A percentile compares a stretch with the other conserved stretches of the same genome.
These are phyloP conservation scores for Fusarium temperatum DNA, from an alignment of 2,329 filamentous ascomycete genomes.

Conservation along the genomic window DNA sequence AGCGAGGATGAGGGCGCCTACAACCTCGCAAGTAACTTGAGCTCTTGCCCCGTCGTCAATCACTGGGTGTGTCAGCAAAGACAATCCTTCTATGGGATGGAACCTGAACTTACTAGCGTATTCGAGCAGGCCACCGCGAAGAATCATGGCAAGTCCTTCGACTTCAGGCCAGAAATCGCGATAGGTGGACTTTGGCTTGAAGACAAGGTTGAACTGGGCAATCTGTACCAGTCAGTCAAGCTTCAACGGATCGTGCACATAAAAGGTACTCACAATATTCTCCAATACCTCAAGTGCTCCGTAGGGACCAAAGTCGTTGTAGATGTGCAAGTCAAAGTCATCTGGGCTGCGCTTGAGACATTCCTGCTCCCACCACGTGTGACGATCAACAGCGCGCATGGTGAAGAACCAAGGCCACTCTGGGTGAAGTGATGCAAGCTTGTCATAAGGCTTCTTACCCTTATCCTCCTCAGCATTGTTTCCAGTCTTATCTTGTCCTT, in stretches of 20 bases:
- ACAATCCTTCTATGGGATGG: no score
- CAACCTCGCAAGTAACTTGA: conserved; percentile 7
- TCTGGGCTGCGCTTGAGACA: conserved; percentile 46
- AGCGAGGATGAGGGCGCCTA: conserved; percentile 22
- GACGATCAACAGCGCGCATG: conserved; percentile 20
- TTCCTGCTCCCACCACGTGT: conserved; percentile 33
- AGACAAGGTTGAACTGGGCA: conserved; percentile 46
- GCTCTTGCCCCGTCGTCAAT: conserved; percentile 7
- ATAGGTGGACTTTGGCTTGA: conserved; percentile 16
- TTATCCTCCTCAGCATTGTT: background rate
- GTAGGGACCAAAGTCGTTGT: conserved; percentile 53
- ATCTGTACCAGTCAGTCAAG: conserved; percentile 27
- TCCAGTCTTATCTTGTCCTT: background rate
- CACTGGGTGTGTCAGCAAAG: background rate
- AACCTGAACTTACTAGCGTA: conserved; percentile 6
- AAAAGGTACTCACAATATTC: conserved; percentile 44
- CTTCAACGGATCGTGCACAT: accelerated
- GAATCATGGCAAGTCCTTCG: conserved; percentile 30
- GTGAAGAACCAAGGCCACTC: conserved; percentile 28
- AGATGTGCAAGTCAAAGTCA: conserved; percentile 53
- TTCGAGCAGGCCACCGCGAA: background rate
- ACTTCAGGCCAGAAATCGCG: conserved; percentile 38
- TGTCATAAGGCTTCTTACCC: background rate
- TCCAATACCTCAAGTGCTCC: conserved; percentile 54
- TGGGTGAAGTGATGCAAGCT: conserved; percentile 35